These are phyloP conservation scores for Debaryomycetaceae sp. DNA, from an alignment of 1,139 yeast species.

Conservation along the genomic window DNA sequence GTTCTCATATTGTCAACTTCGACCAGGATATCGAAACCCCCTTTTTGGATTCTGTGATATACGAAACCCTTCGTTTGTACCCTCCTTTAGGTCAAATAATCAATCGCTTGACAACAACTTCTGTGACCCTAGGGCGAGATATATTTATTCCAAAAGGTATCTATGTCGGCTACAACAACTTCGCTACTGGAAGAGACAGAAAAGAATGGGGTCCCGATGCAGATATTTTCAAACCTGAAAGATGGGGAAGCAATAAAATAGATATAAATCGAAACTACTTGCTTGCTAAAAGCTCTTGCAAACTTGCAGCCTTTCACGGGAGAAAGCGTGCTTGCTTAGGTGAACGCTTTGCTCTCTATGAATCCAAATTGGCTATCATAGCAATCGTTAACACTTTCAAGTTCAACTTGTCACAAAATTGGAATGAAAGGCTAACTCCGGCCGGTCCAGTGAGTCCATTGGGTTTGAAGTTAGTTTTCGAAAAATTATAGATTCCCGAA, in stretches of 20 bases:
- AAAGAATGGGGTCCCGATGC: constrained; percentile 51
- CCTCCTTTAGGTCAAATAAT: constrained; percentile 63
- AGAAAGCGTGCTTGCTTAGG: constrained; percentile 62
- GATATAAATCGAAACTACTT: constrained; percentile 39
- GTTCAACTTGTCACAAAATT: constrained; percentile 35
- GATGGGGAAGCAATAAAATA: constrained; percentile 51
- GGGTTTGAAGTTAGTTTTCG: constrained; percentile 14
- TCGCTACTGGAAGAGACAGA: constrained; percentile 51
- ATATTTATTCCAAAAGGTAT: constrained; percentile 51
- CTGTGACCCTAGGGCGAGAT: constrained; percentile 35
- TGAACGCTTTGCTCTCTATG: constrained; percentile 53
- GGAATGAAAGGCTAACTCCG: constrained; percentile 55
- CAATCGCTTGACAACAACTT: constrained; percentile 43
- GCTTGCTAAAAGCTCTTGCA: constrained; percentile 41
- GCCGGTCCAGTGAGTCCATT: constrained; percentile 29
- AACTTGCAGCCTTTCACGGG: constrained; percentile 58
- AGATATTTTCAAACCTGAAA: constrained; percentile 45
- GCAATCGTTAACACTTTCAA: constrained; percentile 33
- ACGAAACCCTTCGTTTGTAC: constrained; percentile 49
- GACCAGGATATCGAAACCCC: constrained; percentile 11
- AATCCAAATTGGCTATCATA: constrained; percentile 37
- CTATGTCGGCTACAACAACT: constrained; percentile 58
- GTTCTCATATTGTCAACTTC: constrained; percentile 1
- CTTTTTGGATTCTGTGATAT: constrained; percentile 31
- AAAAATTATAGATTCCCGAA: too few relatives aligned